These are phyloP conservation scores for Tinospora cordifolia DNA, from an alignment of 164 flowering plant species.

Conservation along the genomic window DNA sequence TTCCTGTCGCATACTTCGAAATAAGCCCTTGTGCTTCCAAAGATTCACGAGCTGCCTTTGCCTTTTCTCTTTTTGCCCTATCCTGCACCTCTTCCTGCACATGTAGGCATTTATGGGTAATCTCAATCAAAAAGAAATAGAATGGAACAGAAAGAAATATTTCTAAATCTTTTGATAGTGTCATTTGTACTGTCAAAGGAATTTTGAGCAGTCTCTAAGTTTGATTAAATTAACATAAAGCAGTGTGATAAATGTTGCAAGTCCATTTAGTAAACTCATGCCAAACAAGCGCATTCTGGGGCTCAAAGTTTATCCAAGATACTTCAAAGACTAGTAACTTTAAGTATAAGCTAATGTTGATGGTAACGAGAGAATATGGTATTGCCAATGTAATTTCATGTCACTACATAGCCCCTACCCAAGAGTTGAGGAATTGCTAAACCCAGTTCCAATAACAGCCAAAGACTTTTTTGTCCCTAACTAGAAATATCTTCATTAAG, in stretches of 20 bases:
- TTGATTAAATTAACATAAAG: not conserved
- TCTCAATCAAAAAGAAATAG: not conserved
- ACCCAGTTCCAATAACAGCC: not conserved
- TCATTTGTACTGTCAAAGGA: not conserved
- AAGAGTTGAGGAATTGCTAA: not conserved
- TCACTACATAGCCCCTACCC: not conserved
- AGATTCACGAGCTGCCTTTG: conserved; percentile 30
- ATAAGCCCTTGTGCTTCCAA: conserved; percentile 21
- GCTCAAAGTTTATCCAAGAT: not conserved
- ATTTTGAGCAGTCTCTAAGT: not conserved
- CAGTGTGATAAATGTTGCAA: not conserved
- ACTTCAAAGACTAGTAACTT: not conserved
- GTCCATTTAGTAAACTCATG: not conserved
- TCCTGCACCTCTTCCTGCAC: conserved; percentile 71
- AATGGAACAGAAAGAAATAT: not conserved
- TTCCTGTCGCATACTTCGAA: conserved; percentile 10
- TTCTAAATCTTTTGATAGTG: not conserved
- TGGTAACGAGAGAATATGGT: not conserved
- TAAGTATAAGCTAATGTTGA: not conserved
- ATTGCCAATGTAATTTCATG: not conserved
- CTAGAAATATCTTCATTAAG: not conserved
- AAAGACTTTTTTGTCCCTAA: not conserved
- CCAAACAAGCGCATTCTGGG: not conserved
- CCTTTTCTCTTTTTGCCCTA: conserved; percentile 44
- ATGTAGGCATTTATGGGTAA: not conserved